Percentiles rank a stretch among this genome's conserved stretches.
phyloP scores from a whole-genome alignment of 139 green algal species.

The Chlorella vulgaris region DNA sequence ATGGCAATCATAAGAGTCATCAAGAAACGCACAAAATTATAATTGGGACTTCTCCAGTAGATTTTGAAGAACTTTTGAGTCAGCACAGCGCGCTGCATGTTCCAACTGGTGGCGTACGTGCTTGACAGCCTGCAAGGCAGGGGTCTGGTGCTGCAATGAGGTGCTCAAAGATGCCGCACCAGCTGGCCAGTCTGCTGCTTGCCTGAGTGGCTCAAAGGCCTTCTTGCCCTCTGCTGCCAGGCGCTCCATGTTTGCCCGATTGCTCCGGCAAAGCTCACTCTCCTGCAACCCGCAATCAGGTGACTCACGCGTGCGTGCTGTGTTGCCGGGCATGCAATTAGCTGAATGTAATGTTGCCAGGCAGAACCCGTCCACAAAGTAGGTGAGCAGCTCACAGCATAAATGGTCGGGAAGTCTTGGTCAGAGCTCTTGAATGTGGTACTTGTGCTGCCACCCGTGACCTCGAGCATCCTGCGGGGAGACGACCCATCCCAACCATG shows the following conservation, averaged over 20 bases:
- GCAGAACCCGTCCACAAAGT: too few species aligned
- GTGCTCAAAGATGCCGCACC: too few species aligned
- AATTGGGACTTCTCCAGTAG: slow-evolving; percentile 59
- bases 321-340: too few species aligned
- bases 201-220: slow-evolving; percentile 35
- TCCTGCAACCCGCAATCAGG: slow-evolving; percentile 33
- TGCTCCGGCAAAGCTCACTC: slow-evolving; percentile 42
- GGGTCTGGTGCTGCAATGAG: background rate
- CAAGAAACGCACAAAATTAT: slow-evolving; percentile 48
- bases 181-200: too few species aligned
- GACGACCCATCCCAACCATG: background rate
- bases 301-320: background rate
- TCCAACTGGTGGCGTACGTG: slow-evolving; percentile 32
- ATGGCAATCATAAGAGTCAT: slow-evolving; percentile 49
- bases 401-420: slow-evolving; percentile 52
- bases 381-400: slow-evolving; percentile 35
- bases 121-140: slow-evolving; percentile 9
- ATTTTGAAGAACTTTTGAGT: slow-evolving; percentile 40
- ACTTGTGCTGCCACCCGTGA: slow-evolving; percentile 52
- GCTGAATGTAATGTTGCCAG: too few species aligned
- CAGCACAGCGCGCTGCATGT: slow-evolving; percentile 30
- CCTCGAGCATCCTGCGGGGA: slow-evolving; percentile 48
- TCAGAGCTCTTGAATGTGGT: slow-evolving; percentile 38
- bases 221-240: slow-evolving; percentile 27
- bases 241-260: slow-evolving; percentile 24